Evolutionary conservation across 2,329 filamentous ascomycete genomes (phyloP).

Genomic region (Delphinella strobiligena): DNA sequence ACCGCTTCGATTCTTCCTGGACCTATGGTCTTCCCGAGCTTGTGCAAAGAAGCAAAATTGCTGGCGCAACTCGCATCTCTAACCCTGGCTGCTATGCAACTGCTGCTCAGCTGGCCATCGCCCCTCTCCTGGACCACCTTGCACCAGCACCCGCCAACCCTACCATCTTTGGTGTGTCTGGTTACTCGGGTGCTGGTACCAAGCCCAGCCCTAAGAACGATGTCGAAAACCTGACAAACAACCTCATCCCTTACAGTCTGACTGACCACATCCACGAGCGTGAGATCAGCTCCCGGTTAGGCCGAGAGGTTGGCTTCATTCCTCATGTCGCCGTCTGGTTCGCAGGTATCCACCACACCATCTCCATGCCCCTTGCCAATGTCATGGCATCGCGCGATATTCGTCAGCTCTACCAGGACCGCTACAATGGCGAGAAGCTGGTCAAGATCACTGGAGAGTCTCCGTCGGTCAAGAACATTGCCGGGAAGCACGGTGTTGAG

Average conservation of each 20-base stretch:
- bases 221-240: constrained; percentile 67
- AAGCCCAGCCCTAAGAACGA: constrained; percentile 94
- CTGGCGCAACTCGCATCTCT: constrained; percentile 67
- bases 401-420: constrained; percentile 86
- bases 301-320: constrained; percentile 65
- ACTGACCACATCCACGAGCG: constrained; percentile 92
- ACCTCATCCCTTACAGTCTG: constrained; percentile 81
- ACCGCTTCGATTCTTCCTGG: constrained; percentile 77
- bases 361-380: constrained; percentile 77
- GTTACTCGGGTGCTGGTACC: constrained; percentile 89
- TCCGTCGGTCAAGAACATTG: constrained; percentile 74
- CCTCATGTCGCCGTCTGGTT: constrained; percentile 97
- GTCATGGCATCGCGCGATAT: constrained; percentile 86
- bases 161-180: constrained; percentile 79
- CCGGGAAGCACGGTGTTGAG: constrained; percentile 76
- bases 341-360: constrained; percentile 85
- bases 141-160: constrained; percentile 52
- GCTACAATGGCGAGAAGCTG: constrained; percentile 90
- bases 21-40: constrained; percentile 86
- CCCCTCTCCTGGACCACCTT: constrained; percentile 67
- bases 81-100: constrained; percentile 97
- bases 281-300: constrained; percentile 73
- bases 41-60: constrained; percentile 62
- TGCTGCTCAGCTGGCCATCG: constrained; percentile 77
- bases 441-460: constrained; percentile 85